These are phyloP conservation scores for Talaromyces verruculosus DNA, from an alignment of 2,329 filamentous ascomycete species.

Conservation along the genomic window DNA sequence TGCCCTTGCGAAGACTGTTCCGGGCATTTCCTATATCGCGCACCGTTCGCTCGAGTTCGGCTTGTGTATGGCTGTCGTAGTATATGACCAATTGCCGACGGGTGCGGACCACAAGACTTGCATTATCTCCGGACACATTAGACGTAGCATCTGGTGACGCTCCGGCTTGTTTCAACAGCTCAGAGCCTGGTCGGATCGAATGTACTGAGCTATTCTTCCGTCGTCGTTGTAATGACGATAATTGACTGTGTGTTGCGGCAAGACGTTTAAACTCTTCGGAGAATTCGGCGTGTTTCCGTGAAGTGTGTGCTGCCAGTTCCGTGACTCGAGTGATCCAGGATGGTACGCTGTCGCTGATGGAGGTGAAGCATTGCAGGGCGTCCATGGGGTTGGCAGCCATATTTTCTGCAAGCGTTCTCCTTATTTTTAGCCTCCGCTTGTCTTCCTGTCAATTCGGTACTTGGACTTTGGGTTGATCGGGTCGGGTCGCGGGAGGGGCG, in stretches of 20 bases:
- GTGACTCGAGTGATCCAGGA: conserved; percentile 46
- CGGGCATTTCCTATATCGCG: conserved; percentile 76
- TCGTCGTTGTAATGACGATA: conserved; percentile 27
- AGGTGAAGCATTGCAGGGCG: conserved; percentile 46
- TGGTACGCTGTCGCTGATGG: conserved; percentile 46
- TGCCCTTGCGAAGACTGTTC: conserved; percentile 83
- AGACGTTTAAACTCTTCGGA: conserved; percentile 44
- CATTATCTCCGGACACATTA: conserved; percentile 32
- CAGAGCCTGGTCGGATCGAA: conserved; percentile 35
- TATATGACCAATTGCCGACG: conserved; percentile 82
- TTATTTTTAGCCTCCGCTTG: not conserved
- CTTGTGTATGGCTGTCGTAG: conserved; percentile 85
- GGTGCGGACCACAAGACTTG: conserved; percentile 60
- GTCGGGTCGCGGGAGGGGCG: not conserved
- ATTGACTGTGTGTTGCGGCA: conserved; percentile 25
- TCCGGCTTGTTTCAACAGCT: conserved; percentile 8
- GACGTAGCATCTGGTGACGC: conserved; percentile 30
- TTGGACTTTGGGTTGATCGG: not conserved
- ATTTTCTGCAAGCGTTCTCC: not conserved
- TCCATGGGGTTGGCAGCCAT: conserved; percentile 32
- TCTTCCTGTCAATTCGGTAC: not conserved
- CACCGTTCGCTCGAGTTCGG: conserved; percentile 77
- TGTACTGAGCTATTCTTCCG: conserved; percentile 46
- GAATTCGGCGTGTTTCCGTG: conserved; percentile 45
- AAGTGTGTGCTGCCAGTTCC: conserved; percentile 43